Evolutionary conservation across 306 rosid species (phyloP), one percentile per base, ranked within the genome.

Genomic region (Medicago truncatula): DNA sequence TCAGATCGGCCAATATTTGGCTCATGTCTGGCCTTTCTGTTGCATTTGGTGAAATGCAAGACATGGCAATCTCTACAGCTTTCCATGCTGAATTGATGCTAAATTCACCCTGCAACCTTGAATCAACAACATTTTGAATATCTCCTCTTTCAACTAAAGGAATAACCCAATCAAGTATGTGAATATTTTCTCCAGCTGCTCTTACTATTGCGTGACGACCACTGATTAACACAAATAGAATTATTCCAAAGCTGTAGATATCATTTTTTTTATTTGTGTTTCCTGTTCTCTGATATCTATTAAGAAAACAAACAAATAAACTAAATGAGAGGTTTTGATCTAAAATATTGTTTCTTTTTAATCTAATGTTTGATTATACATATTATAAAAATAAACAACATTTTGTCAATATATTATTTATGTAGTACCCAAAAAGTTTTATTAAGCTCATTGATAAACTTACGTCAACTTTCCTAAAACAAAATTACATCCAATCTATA

Each of bases 171-270:
- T 58, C 8, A 28, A 85, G 58, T 63, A 85, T 71, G 52, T 78
- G 81, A 18, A 9, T 57, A 23, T 18, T 21, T 16, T 20, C 43
- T 8, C 18, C 79, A 9, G 14, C 5, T 78, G 18, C 18, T 56
- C 67, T 53, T 63, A 8, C 16, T 61, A 81, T 6, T 57, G 75
- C 80, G 7, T 65, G 52, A 8, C 16, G 73, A 2, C 85, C 79
- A 0, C 76, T 81, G 68, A 84, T 70, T 28, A 84, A 25, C 83
- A 78, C 85, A 4, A 85, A 73, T 9, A 85, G 70, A 73, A 85
- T 70, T 46, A 85, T 78, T 6, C 83, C 85, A 36, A 80, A 84
- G 16, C 52, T 46, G 2, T 46, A 46, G 2, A 46, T 6, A 13
- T 46, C 52, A 46, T 46, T 46, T 12, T 13, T 46, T 13, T 46